Base-by-base conservation (phyloP, 2,329 filamentous ascomycete genomes). In the Xylaria digitata region DNA sequence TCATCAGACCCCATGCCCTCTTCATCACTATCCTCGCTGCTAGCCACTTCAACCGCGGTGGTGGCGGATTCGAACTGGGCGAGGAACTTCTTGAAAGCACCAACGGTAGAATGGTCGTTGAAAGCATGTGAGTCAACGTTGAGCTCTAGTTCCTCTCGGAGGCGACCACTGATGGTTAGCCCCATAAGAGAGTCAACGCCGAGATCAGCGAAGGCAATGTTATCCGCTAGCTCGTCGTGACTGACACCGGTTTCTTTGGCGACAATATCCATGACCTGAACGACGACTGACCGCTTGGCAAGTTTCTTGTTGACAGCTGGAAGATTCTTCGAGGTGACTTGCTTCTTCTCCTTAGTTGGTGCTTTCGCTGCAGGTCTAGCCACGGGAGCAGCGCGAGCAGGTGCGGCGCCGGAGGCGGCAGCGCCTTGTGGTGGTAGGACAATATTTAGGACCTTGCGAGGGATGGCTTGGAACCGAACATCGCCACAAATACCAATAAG, bases 391-490 rank as follows among this genome's bases (percentile, higher is more conserved):
- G 78, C 72, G 53, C 80, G 78, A 58, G 78, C 69, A 26, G 80
- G 74, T 6, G 78, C 72, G 26, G 80, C 74, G 37, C 78, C 75
- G 48, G 80, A 78, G 23, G 79, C 77, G 45, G 78, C 79, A 68
- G 83, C 83, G 53, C 86, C 86, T 32, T 84, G 82, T 1, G 89
- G 89, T 61, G 90, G 89, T 68, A 92, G 80, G 77, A 92, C 85
- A 72, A 88, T 85, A 80, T 90, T 90, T 67, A 92, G 82, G 26
- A 89, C 82, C 72, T 86, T 86, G 73, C 90, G 88, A 42, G 89
- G 89, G 61, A 91, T 89, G 71, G 86, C 83, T 76, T 88, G 86
- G 82, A 92, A 91, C 78, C 88, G 89, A 71, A 91, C 83, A 56
- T 89, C 87, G 58, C 83, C 80, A 40, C 78, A 75, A 8, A 85